Conservation (phyloP, 1,284 basidiomycete genomes). For the Mycosarcoma mackinlayi region DNA sequence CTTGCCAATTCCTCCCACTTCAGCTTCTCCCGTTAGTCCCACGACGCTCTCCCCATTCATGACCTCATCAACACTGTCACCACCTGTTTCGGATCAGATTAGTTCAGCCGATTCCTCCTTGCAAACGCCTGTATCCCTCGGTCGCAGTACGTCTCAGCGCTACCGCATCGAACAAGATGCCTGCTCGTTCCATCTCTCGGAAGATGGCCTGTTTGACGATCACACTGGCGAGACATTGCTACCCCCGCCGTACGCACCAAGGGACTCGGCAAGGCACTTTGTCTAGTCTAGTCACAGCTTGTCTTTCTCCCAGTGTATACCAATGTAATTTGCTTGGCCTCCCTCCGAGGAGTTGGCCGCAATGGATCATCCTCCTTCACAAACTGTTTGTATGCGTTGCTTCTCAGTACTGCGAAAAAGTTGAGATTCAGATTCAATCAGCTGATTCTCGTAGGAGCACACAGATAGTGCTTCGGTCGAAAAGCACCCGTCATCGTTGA, state of each 20-base stretch:
- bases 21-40: slow-evolving; percentile 14
- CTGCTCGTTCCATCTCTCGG: slow-evolving; percentile 28
- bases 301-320: neutral
- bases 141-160: slow-evolving; percentile 7
- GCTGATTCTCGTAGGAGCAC: no score
- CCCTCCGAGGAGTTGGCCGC: neutral
- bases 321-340: slow-evolving; percentile 1
- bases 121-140: slow-evolving; percentile 2
- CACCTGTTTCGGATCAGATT: neutral
- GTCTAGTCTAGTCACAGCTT: slow-evolving; percentile 3
- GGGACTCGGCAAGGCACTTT: slow-evolving; percentile 27
- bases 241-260: slow-evolving; percentile 37
- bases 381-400: no score
- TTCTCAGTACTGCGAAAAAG: no score
- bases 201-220: slow-evolving; percentile 34
- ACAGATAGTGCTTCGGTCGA: no score
- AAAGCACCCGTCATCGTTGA: no score
- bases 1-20: slow-evolving; percentile 27
- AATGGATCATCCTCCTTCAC: neutral
- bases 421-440: no score
- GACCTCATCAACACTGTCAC: neutral
- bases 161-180: slow-evolving; percentile 39
- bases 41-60: slow-evolving; percentile 3
- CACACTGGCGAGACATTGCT: slow-evolving; percentile 35
- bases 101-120: neutral